Percentiles rank a stretch among this genome's conserved stretches.
phyloP scores from a whole-genome alignment of 192 early-diverging fungal genomes.

The Allomyces javanicus region DNA sequence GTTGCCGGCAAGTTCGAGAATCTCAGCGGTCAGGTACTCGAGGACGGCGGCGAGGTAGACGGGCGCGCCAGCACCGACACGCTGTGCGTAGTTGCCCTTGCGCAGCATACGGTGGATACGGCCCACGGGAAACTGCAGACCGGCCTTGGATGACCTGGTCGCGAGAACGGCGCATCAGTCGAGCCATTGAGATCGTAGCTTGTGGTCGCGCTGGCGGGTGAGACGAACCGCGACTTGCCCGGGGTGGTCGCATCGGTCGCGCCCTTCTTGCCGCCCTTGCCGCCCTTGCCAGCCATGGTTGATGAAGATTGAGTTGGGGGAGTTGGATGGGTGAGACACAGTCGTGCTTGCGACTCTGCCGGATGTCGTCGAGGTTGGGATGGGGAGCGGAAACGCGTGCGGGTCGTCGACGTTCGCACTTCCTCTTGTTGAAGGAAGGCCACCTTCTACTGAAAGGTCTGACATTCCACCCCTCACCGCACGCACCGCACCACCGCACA shows the following conservation, averaged over 20 bases:
- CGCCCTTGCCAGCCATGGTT: not conserved
- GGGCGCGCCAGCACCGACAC: conserved; percentile 15
- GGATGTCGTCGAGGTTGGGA: too few relatives aligned
- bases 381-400: too few relatives aligned
- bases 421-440: too few relatives aligned
- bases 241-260: not conserved
- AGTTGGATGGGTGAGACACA: too few relatives aligned
- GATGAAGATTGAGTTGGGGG: too few relatives aligned
- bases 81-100: conserved; percentile 17
- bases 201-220: too few relatives aligned
- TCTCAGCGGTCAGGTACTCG: conserved; percentile 14
- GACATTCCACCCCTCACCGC: too few relatives aligned
- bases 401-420: too few relatives aligned
- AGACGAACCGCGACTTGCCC: not conserved
- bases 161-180: not conserved
- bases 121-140: conserved; percentile 13
- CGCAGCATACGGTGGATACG: conserved; percentile 14
- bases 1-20: conserved; percentile 14
- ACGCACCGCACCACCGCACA: too few relatives aligned
- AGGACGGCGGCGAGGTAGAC: conserved; percentile 13
- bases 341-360: too few relatives aligned
- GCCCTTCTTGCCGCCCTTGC: not conserved
- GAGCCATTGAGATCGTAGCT: not conserved
- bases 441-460: too few relatives aligned
- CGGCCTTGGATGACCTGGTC: not conserved